Base-by-base conservation (phyloP, 2,329 filamentous ascomycete genomes). In the Monosporascus sp. region DNA sequence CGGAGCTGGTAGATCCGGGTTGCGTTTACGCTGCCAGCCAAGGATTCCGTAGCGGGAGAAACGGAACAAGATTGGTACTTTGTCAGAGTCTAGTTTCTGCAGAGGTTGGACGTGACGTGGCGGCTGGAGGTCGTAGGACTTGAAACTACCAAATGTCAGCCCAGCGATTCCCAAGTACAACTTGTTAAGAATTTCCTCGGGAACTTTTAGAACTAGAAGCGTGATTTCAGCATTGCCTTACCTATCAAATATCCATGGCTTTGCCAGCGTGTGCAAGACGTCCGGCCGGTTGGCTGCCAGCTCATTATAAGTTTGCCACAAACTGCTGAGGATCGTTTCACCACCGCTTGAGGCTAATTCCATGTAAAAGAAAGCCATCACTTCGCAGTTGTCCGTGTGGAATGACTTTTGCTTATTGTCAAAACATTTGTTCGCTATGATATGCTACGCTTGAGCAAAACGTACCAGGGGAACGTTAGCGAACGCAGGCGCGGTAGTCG, bases 321-420 rank as follows among this genome's bases (percentile, higher is more conserved):
- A 56, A 43, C 54, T 58, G 5, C 54, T 52, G 8, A 58, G 51
- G 14, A 52, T 50, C 7, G 53, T 52, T 44, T 54, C 48, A 5
- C 54, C 56, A 34, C 56, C 51, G 9, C n/a, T 52, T 17, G 48
- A 36, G 16, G 56, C 56, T n/a, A 53, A 51, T 17, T 58, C 51
- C 8, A 58, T 22, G 16, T 51, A 54, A 36, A 56, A 56, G 16
- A 58, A 44, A 7, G 51, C 49, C 22, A 58, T 48, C 11, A 56
- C 56, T 34, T 58, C 56, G 31, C 52, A 58, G 38, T 54, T 54
- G 7, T 56, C 56, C 3, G 54, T 56, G 40, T 58, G 54, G 31
- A 58, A 58, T 11, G 56, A 54, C 56, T 56, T 56, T 1, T 9
- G 14, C n/a, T 36, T 22, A 22, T 19, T 44, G n/a, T n/a, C 22